Evolutionary conservation across 2,329 filamentous ascomycete species (phyloP), one percentile per base, ranked within the genome.

Genomic region (Penicillium sp.): DNA sequence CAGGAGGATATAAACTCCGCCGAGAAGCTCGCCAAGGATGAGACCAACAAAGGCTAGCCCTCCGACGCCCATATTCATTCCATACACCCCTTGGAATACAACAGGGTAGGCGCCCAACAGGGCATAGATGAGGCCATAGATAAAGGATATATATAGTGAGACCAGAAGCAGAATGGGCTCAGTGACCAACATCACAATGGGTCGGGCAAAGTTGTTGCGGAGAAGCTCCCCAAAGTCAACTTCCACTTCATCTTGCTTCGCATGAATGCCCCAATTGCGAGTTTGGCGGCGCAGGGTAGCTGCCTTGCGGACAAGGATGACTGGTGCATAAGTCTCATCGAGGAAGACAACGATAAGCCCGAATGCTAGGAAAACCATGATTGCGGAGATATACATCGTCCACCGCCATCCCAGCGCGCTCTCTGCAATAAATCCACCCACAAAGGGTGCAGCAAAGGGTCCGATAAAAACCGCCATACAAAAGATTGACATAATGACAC

Each of bases 21-120:
- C 88, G 45, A 90, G 71, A 7, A 93, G 58, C 69, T 90, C 84
- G 38, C 90, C 90, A 10, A 80, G 62, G 49, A 94, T 83, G 83
- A 96, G 89, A 49, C 91, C 91, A 63, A 96, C 89, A 72, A 91
- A 96, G 4, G 90, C 85, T 4, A 96, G 80, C 1, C 91, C 91
- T 2, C 85, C 82, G n/a, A 89, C 74, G 47, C 91, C 91, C 3
- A 79, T 67, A 26, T 74, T 82, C 75, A 93, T 87, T 61, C 60
- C 61, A 36, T 71, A 58, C 2, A 68, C 57, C 81, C 63, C 53
- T 47, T 73, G 64, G 48, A 70, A 74, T 5, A 72, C 67, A 29
- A 70, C 64, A 0, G 68, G 72, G 44, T 70, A 74, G 14, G 69
- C 69, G 0, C 63, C 70, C n/a, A 75, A 47, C 36, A 73, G 69